Evolutionary conservation across 2,329 filamentous ascomycete species (phyloP).

Genomic region (Trichoderma sp.): DNA sequence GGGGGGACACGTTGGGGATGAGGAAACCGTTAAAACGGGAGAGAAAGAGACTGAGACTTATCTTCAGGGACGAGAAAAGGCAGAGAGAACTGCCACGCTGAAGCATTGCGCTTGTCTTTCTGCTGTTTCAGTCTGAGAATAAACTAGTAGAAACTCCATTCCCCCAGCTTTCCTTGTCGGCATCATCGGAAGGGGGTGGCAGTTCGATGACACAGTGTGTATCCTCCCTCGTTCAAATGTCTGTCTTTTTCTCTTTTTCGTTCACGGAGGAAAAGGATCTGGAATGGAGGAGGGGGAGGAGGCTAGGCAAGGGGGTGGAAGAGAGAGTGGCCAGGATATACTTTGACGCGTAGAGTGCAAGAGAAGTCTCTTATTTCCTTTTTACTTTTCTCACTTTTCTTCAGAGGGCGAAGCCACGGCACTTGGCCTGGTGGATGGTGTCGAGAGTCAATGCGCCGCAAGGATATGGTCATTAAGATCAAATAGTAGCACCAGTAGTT

Average conservation of each 20-base stretch:
- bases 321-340: not conserved
- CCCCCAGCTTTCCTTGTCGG: not conserved
- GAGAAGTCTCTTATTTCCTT: not conserved
- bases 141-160: constrained; percentile 12
- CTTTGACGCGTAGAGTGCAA: not conserved
- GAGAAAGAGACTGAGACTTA: not conserved
- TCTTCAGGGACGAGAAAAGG: not conserved
- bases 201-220: not conserved
- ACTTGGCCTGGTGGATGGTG: not conserved
- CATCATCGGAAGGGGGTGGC: not conserved
- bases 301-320: not conserved
- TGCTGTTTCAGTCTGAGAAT: not conserved
- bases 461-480: not conserved
- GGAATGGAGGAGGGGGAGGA: not conserved
- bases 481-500: not conserved
- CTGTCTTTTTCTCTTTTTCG: not conserved
- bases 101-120: not conserved
- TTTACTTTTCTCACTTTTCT: not conserved
- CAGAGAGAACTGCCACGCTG: not conserved
- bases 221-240: not conserved
- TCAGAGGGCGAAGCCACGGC: not conserved
- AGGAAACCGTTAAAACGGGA: not conserved
- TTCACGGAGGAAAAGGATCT: not conserved
- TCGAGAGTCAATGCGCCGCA: not conserved
- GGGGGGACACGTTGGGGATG: not conserved